phyloP scores from a whole-genome alignment of 148 eudicot species.

The Spergularia bocconei region DNA sequence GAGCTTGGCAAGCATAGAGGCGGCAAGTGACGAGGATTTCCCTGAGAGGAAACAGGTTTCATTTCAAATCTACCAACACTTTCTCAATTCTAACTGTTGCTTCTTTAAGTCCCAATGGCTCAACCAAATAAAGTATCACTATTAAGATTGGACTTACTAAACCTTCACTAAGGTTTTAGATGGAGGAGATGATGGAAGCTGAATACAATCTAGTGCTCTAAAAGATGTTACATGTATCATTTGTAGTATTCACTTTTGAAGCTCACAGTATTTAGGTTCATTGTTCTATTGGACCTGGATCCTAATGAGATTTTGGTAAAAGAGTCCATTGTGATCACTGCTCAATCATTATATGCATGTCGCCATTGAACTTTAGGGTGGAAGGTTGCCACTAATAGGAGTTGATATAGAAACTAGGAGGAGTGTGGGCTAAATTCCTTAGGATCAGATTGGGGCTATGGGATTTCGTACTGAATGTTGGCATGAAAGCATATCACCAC shows the following conservation, averaged over 20 bases:
- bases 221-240: neutral
- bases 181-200: neutral
- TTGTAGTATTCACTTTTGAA: neutral
- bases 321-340: neutral
- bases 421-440: too few species aligned
- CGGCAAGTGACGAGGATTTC: conserved; percentile 76
- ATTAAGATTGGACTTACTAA: too few species aligned
- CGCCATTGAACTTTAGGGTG: too few species aligned
- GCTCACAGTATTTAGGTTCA: neutral
- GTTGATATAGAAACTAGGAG: too few species aligned
- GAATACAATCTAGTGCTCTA: neutral
- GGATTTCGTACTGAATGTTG: too few species aligned
- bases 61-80: neutral
- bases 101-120: neutral
- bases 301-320: neutral
- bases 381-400: too few species aligned
- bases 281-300: neutral
- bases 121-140: neutral
- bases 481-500: too few species aligned
- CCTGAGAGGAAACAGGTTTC: conserved; percentile 79
- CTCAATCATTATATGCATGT: too few species aligned
- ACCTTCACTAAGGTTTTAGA: too few species aligned
- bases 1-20: conserved; percentile 78
- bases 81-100: neutral
- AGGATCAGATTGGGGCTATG: too few species aligned